Evolutionary conservation across 2,329 filamentous ascomycete species (phyloP), one percentile per base, ranked within the genome.

Genomic region (Incumbomyces lentus): DNA sequence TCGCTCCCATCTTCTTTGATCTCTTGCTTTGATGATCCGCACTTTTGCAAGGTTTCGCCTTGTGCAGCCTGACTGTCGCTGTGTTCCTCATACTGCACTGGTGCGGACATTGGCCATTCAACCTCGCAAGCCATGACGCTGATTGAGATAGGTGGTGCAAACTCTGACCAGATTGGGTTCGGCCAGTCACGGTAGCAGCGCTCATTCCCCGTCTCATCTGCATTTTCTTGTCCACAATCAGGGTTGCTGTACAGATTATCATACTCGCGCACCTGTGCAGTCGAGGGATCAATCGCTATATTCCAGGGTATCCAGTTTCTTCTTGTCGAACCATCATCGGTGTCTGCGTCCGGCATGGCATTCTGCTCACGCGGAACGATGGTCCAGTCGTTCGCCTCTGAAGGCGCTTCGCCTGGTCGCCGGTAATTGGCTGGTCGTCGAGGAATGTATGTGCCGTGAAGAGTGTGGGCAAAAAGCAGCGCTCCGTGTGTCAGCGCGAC

Each of bases 401-500:
- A 47, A 2, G 61, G 58, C 11, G 60, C 56, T 52, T 59, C 45
- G 13, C 52, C 55, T 41, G 55, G 46, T n/a, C 26, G 14, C 19
- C 16, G 31, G 57, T 59, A 59, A 53, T 55, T 41, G 36, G 57
- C 47, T 10, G 55, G 41, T 48, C 63, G 41, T 42, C 58, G 40
- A 48, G 56, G 49, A 5, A 50, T 55, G 29, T 56, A 55, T 5
- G 58, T 48, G 16, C 59, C 62, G 19, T 58, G 59, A 3, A 71
- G 59, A 5, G 67, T 60, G 8, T 69, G 55, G 0, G 68, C 64
- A 44, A 72, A 73, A 0, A 72, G 62, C 1, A 73, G 55, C 1
- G 67, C 57, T 1, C 69, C 69, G 34, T 66, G 63, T 49, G 70
- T 69, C 11, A 73, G 60, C 10, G 67, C 58, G 3, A 70, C 61